Base-by-base conservation (phyloP, 345 rosid species). In the Syzygium grande region DNA sequence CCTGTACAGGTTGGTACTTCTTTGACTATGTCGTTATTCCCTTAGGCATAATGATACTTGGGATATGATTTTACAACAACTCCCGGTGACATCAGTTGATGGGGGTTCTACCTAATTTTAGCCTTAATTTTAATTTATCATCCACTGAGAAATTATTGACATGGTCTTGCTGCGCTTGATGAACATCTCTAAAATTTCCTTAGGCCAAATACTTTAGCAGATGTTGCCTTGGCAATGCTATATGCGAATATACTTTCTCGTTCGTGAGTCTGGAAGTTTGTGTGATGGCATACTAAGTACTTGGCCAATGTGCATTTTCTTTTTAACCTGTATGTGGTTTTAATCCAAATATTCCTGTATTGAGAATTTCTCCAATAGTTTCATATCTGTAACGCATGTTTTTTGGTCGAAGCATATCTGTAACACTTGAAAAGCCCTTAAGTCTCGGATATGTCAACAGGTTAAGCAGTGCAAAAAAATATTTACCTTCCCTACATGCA, bases 1-100 rank as follows among this genome's bases (percentile, higher is more conserved):
- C 98, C 99, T 55, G 95, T 94, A 41, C 99, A 96, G 98, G 99
- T 98, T 91, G 58, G 63, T 29, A n/a, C 61, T 85, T 53, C 63
- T 85, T 52, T 6, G 49, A 52, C n/a, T 19, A 85, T 85, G 9
- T 85, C 10, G 0, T 53, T 85, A 29, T 52, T 85, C 51, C 58
- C 52, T 38, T 85, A 11, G 51, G 29, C 53, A 79, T 49, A 68
- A 56, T 4, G 23, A 43, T 73, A 73, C 5, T 21, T 19, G 23
- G 46, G 51, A 86, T 46, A 30, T 2, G 54, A 29, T 27, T 84
- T n/a, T 84, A 16, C 34, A 73, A 38, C 49, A 38, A 38, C 83
- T 73, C 83, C 49, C 19, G 23, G 27, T 38, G 83, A 11, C 80
- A 73, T 73, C 49, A 38, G 15, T 68, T 68, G 79, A 2, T 34